Percentiles rank a stretch among this genome's conserved stretches.
Evolutionary conservation across 805 yeast genomes (phyloP).

Genomic region (Wickerhamiella galacta): DNA sequence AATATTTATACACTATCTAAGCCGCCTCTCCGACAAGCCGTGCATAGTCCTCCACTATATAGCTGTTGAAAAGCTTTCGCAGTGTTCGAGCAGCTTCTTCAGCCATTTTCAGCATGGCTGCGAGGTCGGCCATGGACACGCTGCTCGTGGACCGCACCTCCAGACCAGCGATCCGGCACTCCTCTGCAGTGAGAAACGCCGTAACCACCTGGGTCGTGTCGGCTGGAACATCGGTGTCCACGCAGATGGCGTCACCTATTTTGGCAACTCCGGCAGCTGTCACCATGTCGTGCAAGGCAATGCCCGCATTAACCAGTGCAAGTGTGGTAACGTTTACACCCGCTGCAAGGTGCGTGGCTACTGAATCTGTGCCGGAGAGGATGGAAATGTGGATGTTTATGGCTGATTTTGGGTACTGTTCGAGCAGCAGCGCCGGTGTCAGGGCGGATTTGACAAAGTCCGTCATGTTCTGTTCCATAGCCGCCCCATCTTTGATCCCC

Average conservation of each 20-base stretch:
- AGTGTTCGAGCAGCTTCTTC: constrained; percentile 10
- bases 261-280: constrained; percentile 25
- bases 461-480: constrained; percentile 28
- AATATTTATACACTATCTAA: background rate
- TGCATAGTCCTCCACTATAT: constrained; percentile 15
- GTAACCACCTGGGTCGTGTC: constrained; percentile 12
- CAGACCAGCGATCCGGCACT: constrained; percentile 11
- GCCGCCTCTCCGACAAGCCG: too few species aligned
- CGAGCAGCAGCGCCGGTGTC: constrained; percentile 37
- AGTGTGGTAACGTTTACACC: constrained; percentile 47
- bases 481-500: constrained; percentile 24
- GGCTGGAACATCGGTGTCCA: constrained; percentile 10
- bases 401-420: constrained; percentile 77
- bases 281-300: constrained; percentile 64
- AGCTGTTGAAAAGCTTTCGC: constrained; percentile 12
- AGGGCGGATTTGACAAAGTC: constrained; percentile 36
- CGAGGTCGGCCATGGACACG: constrained; percentile 8
- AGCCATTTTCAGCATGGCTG: constrained; percentile 10
- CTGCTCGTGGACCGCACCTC: constrained; percentile 9
- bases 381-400: constrained; percentile 63
- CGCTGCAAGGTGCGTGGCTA: constrained; percentile 27
- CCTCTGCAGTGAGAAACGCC: constrained; percentile 9
- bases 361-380: constrained; percentile 30
- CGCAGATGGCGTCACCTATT: constrained; percentile 4
- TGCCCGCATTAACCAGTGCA: constrained; percentile 72